A percentile compares a stretch with the other conserved stretches of the same genome.
These are phyloP conservation scores for Pseudomonodictys pantanalensis DNA, from an alignment of 495 filamentous ascomycete species.

Conservation along the genomic window DNA sequence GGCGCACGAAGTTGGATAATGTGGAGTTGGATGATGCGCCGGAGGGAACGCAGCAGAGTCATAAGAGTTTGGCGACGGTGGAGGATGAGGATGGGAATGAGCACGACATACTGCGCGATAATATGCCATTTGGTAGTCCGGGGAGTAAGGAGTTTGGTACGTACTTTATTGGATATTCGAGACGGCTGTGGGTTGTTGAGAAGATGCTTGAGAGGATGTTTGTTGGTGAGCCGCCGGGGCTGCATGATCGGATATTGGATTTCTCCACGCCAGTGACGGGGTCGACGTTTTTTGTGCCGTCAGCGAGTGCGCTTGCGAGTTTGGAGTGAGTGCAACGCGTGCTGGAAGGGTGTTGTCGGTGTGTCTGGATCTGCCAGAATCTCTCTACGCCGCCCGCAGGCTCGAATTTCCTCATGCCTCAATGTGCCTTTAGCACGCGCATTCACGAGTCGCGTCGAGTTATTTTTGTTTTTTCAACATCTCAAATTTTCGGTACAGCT, in stretches of 20 bases:
- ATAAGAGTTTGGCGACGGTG: conserved; percentile 56
- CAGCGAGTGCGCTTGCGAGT: conserved; percentile 44
- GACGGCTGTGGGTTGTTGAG: conserved; percentile 56
- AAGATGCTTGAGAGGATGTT: conserved; percentile 60
- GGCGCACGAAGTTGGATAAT: conserved; percentile 56
- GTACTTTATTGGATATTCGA: conserved; percentile 59
- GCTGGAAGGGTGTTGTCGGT: too few relatives aligned
- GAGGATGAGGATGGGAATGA: conserved; percentile 53
- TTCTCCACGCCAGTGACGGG: conserved; percentile 55
- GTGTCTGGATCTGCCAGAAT: too few relatives aligned
- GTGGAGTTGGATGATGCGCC: conserved; percentile 54
- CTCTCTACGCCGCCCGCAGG: too few relatives aligned
- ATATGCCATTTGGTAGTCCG: conserved; percentile 60
- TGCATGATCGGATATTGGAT: conserved; percentile 56
- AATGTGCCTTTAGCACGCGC: too few relatives aligned
- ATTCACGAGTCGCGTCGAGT: too few relatives aligned
- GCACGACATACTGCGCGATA: conserved; percentile 55
- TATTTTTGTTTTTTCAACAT: too few relatives aligned
- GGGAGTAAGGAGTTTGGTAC: conserved; percentile 55
- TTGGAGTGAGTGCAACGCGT: too few relatives aligned
- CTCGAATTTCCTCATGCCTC: too few relatives aligned
- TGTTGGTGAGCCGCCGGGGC: conserved; percentile 52
- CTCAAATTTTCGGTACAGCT: too few relatives aligned
- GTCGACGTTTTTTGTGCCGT: conserved; percentile 53
- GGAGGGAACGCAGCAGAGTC: conserved; percentile 47